Conservation (phyloP, 805 yeast genomes). For the Pichia membranifaciens region DNA sequence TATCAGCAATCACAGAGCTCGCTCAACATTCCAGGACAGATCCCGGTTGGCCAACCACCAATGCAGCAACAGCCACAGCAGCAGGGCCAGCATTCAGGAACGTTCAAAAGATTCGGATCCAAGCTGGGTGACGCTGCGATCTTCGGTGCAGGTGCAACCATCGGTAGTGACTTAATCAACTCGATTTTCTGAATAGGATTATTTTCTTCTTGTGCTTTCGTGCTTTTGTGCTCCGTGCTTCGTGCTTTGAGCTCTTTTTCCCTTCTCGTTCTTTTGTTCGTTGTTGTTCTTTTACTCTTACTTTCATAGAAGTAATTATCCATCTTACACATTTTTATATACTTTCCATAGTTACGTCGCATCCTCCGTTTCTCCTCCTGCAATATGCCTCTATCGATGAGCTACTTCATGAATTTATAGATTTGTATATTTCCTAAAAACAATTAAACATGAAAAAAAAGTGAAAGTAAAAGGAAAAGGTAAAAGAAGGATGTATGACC, state of each 20-base stretch:
- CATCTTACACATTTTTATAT: too few species aligned
- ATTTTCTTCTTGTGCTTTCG: too few species aligned
- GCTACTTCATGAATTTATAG: neutral
- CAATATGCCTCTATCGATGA: too few species aligned
- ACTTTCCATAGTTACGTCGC: too few species aligned
- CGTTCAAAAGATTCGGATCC: conserved; percentile 65
- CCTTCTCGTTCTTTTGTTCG: too few species aligned
- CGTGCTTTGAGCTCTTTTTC: too few species aligned
- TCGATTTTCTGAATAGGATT: conserved; percentile 16
- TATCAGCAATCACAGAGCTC: conserved; percentile 17
- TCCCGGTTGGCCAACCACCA: conserved; percentile 5
- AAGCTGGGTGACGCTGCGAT: conserved; percentile 93
- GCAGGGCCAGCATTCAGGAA: conserved; percentile 15
- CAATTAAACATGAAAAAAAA: too few species aligned
- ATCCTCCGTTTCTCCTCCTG: too few species aligned
- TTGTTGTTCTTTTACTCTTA: too few species aligned
- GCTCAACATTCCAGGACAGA: conserved; percentile 1
- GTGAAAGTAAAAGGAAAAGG: neutral
- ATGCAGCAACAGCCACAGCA: conserved; percentile 17
- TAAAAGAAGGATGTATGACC: neutral
- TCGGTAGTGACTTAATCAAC: conserved; percentile 82
- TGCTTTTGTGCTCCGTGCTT: too few species aligned
- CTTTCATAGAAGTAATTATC: too few species aligned
- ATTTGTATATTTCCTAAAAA: too few species aligned
- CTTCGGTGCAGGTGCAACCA: conserved; percentile 96